These are phyloP conservation scores for Macrolepiota fuliginosa DNA, from an alignment of 768 basidiomycete genomes.

Conservation along the genomic window DNA sequence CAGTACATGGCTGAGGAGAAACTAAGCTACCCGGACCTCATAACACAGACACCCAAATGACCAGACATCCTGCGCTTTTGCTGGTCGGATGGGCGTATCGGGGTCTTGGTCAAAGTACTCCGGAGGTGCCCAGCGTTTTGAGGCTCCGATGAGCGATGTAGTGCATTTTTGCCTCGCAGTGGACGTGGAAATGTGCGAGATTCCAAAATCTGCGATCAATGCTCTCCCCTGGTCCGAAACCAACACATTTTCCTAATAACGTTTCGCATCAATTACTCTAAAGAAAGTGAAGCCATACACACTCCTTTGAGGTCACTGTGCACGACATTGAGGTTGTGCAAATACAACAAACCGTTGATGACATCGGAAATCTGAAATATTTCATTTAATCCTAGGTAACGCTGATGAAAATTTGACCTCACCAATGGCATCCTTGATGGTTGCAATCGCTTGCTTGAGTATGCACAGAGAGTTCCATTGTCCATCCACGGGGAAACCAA, in stretches of 20 bases:
- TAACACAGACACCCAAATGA: not conserved
- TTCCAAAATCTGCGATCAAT: not conserved
- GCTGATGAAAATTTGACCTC: not conserved
- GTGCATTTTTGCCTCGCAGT: not conserved
- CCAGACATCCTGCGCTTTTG: not conserved
- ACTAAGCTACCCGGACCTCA: not conserved
- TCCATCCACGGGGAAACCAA: not conserved
- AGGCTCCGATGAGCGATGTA: not conserved
- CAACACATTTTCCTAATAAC: not conserved
- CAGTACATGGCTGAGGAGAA: not conserved
- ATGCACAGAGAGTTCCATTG: not conserved
- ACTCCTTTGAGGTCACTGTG: not conserved
- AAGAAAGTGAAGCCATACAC: not conserved
- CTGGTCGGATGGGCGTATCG: not conserved
- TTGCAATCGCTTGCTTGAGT: not conserved
- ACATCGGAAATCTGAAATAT: not conserved
- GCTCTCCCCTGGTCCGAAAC: not conserved
- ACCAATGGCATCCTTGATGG: not conserved
- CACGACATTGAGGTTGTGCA: not conserved
- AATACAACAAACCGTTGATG: not conserved
- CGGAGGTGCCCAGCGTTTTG: not conserved
- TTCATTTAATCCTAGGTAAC: not conserved
- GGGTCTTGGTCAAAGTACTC: not conserved
- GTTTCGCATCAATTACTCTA: not conserved
- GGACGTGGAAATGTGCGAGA: not conserved